Base-by-base conservation (phyloP, 768 basidiomycete species). In the Amanita subjunquillea region DNA sequence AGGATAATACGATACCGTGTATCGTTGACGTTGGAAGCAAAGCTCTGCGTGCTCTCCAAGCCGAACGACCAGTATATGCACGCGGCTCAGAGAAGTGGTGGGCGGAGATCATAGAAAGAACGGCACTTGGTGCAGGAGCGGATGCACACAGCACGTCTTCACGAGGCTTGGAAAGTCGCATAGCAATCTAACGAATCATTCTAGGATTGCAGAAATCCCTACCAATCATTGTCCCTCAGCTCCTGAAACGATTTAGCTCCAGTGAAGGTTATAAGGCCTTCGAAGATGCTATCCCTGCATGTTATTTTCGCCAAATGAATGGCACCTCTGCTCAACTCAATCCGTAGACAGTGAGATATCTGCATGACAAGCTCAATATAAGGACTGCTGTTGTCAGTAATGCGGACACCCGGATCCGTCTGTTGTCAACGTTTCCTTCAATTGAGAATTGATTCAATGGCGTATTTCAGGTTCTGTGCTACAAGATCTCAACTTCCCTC, bases 41-140 rank as follows among this genome's bases (percentile, higher is more conserved):
- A 76, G 76, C 76, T 3, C 61, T 77, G 41, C 68, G 64, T 50
- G 58, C 63, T 27, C 62, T 83, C 17, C 83, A 88, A 62, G 67
- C 57, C 13, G 77, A 82, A 55, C 72, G 74, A 42, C 85, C 87
- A 1, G 75, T 69, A 0, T 89, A 88, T 61, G 62, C 65, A 45
- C 65, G 71, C 13, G 82, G 82, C 45, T 72, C 74, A 44, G 63
- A 74, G 30, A 64, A 60, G 2, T 91, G 87, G 87, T 91, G 89
- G 89, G 64, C 70, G n/a, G 82, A 87, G 56, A 87, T 91, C 37
- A 82, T 91, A 55, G 72, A 70, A 53, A 68, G 77, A 53, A 91
- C 89, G 36, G 88, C 87, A 15, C 64, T 87, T 2, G 86, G 81
- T 3, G 86, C 88, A 40, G 87, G 86, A 1, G 88, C 82, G 3